phyloP scores from a whole-genome alignment of 768 basidiomycete genomes.

The Mycena amicta region DNA sequence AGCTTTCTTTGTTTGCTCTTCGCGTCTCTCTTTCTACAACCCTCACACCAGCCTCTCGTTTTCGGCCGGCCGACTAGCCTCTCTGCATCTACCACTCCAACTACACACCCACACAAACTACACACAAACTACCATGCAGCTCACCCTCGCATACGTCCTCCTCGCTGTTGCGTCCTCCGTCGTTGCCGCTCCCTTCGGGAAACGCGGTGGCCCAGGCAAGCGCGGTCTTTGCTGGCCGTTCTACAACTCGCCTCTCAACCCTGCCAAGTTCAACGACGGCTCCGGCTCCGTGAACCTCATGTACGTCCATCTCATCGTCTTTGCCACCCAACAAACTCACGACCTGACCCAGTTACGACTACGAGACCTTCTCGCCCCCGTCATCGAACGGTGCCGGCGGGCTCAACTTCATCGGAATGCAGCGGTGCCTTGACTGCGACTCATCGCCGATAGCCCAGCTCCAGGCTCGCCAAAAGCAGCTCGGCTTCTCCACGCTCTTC shows the following conservation, averaged over 20 bases:
- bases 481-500: conserved; percentile 19
- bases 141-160: conserved; percentile 3
- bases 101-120: not conserved
- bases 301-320: conserved; percentile 9
- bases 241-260: conserved; percentile 32
- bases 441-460: conserved; percentile 38
- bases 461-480: conserved; percentile 32
- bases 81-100: no score
- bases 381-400: conserved; percentile 39
- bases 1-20: not conserved
- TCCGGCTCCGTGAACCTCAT: conserved; percentile 34
- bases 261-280: conserved; percentile 30
- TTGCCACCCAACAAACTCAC: no score
- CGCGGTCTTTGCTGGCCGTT: conserved; percentile 40
- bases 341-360: conserved; percentile 36
- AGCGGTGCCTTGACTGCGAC: conserved; percentile 38
- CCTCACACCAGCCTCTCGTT: not conserved
- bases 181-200: conserved; percentile 17
- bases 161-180: conserved; percentile 13
- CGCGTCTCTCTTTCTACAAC: not conserved
- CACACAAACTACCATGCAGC: conserved; percentile 12
- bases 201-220: conserved; percentile 34
- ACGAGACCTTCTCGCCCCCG: conserved; percentile 36
- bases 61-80: not conserved
- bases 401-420: conserved; percentile 42